Conservation (phyloP, 257 asterid genomes). For the Perilla frutescens region DNA sequence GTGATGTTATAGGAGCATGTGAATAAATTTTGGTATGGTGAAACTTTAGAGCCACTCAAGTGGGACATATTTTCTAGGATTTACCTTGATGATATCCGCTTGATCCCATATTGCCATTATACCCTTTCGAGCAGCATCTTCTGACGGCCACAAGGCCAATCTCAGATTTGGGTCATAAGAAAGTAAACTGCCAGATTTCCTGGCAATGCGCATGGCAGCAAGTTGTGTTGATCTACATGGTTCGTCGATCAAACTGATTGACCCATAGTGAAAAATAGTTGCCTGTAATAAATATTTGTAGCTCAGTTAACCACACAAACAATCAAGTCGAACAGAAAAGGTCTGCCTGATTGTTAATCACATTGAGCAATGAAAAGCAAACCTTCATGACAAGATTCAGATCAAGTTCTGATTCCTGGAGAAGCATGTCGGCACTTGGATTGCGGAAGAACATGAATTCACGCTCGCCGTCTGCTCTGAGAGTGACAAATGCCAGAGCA, state of each 20-base stretch:
- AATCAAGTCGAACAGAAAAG: slow-evolving; percentile 5
- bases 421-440: slow-evolving; percentile 96
- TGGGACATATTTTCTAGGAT: neutral
- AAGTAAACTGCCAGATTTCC: slow-evolving; percentile 75
- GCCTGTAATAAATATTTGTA: slow-evolving; percentile 60
- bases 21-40: slow-evolving; percentile 1
- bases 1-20: slow-evolving; percentile 37
- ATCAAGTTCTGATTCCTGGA: slow-evolving; percentile 78
- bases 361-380: slow-evolving; percentile 1
- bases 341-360: neutral
- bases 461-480: slow-evolving; percentile 89
- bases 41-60: neutral
- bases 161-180: slow-evolving; percentile 95
- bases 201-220: slow-evolving; percentile 81
- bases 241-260: slow-evolving; percentile 88
- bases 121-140: slow-evolving; percentile 77
- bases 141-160: slow-evolving; percentile 91
- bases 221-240: slow-evolving; percentile 87
- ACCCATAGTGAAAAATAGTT: slow-evolving; percentile 84
- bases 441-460: slow-evolving; percentile 90
- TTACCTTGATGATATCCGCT: slow-evolving; percentile 92
- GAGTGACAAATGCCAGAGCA: slow-evolving; percentile 86
- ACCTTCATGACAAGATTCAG: slow-evolving; percentile 76
- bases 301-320: slow-evolving; percentile 25
- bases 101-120: slow-evolving; percentile 82